Percentiles rank a stretch among this genome's conserved stretches.
Conservation (phyloP, 257 asterid genomes). For the Fraxinus quadrangulata region DNA sequence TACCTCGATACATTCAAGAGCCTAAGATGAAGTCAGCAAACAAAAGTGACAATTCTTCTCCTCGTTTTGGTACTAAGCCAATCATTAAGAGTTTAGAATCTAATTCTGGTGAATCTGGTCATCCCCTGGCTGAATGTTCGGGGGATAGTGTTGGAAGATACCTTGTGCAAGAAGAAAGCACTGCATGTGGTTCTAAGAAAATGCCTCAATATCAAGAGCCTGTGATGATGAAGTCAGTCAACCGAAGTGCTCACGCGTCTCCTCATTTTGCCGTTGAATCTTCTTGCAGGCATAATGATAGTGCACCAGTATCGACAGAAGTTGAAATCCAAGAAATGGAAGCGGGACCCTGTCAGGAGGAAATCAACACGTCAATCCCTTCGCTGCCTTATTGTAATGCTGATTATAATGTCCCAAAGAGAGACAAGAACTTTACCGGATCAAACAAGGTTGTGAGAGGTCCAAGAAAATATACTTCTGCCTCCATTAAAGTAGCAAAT, state of each 20-base stretch:
- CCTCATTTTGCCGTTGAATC: conserved; percentile 23
- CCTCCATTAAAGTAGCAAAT: conserved; percentile 41
- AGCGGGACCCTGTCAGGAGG: conserved; percentile 30
- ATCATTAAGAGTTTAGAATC: conserved; percentile 23
- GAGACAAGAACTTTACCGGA: conserved; percentile 26
- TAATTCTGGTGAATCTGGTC: conserved; percentile 19
- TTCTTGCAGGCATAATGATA: conserved; percentile 24
- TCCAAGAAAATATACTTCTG: conserved; percentile 32
- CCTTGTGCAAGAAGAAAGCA: conserved; percentile 24
- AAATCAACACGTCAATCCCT: conserved; percentile 29
- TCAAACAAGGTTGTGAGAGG: conserved; percentile 36
- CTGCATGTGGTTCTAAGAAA: neutral
- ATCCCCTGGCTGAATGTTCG: conserved; percentile 21
- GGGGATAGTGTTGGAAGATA: conserved; percentile 19
- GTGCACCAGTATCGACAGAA: conserved; percentile 28
- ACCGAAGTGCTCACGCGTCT: conserved; percentile 19
- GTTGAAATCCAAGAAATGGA: conserved; percentile 30
- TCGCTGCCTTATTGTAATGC: conserved; percentile 27
- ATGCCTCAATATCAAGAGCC: conserved; percentile 20
- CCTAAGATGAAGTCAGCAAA: conserved; percentile 31
- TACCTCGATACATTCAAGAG: conserved; percentile 27
- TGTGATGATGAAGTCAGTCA: conserved; percentile 24
- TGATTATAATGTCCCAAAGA: conserved; percentile 30
- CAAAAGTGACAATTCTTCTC: conserved; percentile 36
- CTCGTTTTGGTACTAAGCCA: conserved; percentile 33